Percentiles rank a stretch among this genome's conserved stretches.
Evolutionary conservation across 306 rosid genomes (phyloP).

Genomic region (Quercus mongolica): DNA sequence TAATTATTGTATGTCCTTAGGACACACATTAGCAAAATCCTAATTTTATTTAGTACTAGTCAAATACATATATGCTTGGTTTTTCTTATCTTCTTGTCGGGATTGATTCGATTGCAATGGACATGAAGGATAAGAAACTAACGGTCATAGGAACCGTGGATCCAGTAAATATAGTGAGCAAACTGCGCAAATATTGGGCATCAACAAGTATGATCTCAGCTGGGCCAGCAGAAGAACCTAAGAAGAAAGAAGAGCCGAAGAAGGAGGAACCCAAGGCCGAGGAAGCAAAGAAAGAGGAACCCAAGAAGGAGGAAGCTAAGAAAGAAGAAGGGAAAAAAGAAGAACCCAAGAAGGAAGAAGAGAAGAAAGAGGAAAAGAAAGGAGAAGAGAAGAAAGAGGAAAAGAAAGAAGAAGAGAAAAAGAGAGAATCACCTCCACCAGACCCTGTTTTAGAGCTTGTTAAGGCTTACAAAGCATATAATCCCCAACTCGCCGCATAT

Average conservation of each 20-base stretch:
- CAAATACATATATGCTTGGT: too few relatives aligned
- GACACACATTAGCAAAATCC: too few relatives aligned
- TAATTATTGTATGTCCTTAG: too few relatives aligned
- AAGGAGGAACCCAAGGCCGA: conserved; percentile 61
- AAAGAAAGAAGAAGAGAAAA: conserved; percentile 34
- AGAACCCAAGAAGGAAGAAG: conserved; percentile 35
- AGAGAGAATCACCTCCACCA: not conserved
- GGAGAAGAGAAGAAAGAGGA: conserved; percentile 43
- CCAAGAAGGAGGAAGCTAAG: conserved; percentile 40
- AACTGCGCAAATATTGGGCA: conserved; percentile 72
- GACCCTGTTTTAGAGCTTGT: conserved; percentile 68
- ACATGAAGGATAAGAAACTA: conserved; percentile 79
- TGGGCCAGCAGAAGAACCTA: conserved; percentile 85
- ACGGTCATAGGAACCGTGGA: conserved; percentile 88
- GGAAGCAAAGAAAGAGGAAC: conserved; percentile 50
- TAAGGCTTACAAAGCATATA: conserved; percentile 62
- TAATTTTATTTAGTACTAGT: too few relatives aligned
- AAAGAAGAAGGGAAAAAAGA: conserved; percentile 57
- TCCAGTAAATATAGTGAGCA: conserved; percentile 78
- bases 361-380: conserved; percentile 43
- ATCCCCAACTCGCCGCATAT: conserved; percentile 23
- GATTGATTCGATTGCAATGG: conserved; percentile 81
- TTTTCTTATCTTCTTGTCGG: conserved; percentile 32
- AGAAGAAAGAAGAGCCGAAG: conserved; percentile 74
- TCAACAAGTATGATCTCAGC: conserved; percentile 47